Evolutionary conservation across 176 grass and related monocot genomes (phyloP).

Genomic region (Cenchrus fungigraminus): DNA sequence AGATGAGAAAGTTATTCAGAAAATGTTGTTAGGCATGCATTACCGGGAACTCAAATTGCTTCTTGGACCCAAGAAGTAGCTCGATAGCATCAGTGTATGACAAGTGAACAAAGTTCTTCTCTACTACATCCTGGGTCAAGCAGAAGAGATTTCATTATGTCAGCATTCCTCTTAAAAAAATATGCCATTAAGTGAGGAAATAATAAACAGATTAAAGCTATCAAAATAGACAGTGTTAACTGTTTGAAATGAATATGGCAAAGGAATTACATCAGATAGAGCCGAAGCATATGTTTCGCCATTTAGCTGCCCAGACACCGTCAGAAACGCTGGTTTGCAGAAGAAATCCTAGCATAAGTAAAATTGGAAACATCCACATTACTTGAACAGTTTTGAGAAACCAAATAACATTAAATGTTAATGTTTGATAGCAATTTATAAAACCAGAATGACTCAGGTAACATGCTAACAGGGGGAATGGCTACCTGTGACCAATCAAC

Average conservation of each 20-base stretch:
- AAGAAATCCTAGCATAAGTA: constrained; percentile 84
- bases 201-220: constrained; percentile 32
- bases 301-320: constrained; percentile 95
- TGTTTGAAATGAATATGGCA: constrained; percentile 38
- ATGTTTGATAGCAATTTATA: constrained; percentile 1
- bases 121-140: constrained; percentile 77
- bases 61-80: constrained; percentile 82
- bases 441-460: constrained; percentile 18
- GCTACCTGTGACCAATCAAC: constrained; percentile 98
- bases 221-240: constrained; percentile 36
- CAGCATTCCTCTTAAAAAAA: constrained; percentile 29
- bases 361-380: constrained; percentile 31
- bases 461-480: constrained; percentile 5
- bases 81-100: constrained; percentile 95
- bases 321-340: constrained; percentile 98
- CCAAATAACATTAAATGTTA: constrained; percentile 21
- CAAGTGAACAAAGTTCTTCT: constrained; percentile 91
- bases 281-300: constrained; percentile 94
- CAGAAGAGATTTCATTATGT: constrained; percentile 38
- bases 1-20: constrained; percentile 11
- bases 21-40: constrained; percentile 26
- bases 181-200: not conserved
- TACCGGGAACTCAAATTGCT: constrained; percentile 96
- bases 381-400: constrained; percentile 24
- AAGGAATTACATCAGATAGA: constrained; percentile 82